Evolutionary conservation across 495 filamentous ascomycete genomes (phyloP).

Genomic region (Neurospora sp.): DNA sequence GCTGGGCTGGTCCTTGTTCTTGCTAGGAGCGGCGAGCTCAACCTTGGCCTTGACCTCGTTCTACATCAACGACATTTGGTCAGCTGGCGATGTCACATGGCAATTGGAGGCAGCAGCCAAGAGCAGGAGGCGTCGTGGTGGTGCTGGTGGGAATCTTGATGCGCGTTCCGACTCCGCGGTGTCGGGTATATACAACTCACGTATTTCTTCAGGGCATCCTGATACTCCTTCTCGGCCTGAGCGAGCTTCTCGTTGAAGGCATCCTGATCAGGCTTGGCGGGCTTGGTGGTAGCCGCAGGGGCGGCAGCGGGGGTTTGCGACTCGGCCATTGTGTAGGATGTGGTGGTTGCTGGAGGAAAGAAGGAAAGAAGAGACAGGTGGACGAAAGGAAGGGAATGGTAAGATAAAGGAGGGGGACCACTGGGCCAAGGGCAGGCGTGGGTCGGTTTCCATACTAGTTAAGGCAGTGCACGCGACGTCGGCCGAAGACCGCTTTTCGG

Average conservation of each 20-base stretch:
- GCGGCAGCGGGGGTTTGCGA: conserved; percentile 32
- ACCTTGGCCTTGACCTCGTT: conserved; percentile 77
- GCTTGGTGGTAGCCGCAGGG: conserved; percentile 45
- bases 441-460: not conserved
- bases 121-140: too few relatives aligned
- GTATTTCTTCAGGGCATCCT: conserved; percentile 59
- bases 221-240: conserved; percentile 74
- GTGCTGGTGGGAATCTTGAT: too few relatives aligned
- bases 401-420: not conserved
- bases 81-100: not conserved
- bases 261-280: conserved; percentile 62
- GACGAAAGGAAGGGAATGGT: not conserved
- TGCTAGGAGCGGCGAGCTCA: conserved; percentile 57
- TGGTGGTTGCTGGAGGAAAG: not conserved
- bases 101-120: not conserved
- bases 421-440: not conserved
- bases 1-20: conserved; percentile 60
- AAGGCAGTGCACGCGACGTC: not conserved
- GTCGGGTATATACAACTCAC: conserved; percentile 42
- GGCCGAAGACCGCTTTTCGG: not conserved
- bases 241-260: conserved; percentile 60
- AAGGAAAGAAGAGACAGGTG: conserved; percentile 1
- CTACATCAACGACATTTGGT: conserved; percentile 33
- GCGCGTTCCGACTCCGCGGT: not conserved
- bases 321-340: conserved; percentile 29